Conservation (phyloP, 2,329 filamentous ascomycete species). For the Hypoxylon sp. region DNA sequence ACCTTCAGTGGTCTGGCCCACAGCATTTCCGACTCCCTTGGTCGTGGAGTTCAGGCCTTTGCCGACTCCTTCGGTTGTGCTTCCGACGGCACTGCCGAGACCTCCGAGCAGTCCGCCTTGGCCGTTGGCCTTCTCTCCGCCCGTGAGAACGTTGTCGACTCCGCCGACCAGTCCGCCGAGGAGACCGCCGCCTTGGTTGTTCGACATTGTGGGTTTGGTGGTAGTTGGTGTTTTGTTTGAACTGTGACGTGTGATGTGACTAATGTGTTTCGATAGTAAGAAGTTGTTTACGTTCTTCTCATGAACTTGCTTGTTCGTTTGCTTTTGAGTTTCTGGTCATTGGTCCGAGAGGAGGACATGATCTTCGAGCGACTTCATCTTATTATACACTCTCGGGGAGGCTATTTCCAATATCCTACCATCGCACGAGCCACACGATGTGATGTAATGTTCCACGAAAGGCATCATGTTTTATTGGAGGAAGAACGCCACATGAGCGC, state of each 20-base stretch:
- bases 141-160: conserved; percentile 55
- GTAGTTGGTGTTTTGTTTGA: conserved; percentile 14
- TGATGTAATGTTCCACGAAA: conserved; percentile 36
- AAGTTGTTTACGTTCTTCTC: not conserved
- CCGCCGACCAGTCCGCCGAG: conserved; percentile 54
- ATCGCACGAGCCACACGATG: conserved; percentile 21
- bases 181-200: conserved; percentile 54
- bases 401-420: not conserved
- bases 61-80: conserved; percentile 53
- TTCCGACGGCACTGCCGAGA: conserved; percentile 51
- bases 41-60: conserved; percentile 54
- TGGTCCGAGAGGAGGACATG: not conserved
- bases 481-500: conserved; percentile 29
- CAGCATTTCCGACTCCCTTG: conserved; percentile 51
- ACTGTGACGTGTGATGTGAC: conserved; percentile 13
- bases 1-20: conserved; percentile 53
- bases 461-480: conserved; percentile 1
- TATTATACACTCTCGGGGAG: conserved; percentile 22
- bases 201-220: conserved; percentile 52
- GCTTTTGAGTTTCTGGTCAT: not conserved
- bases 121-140: conserved; percentile 54
- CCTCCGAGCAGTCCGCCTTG: conserved; percentile 56
- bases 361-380: conserved; percentile 7
- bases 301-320: conserved; percentile 2
- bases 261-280: conserved; percentile 5